Evolutionary conservation across 2,329 filamentous ascomycete genomes (phyloP).

Genomic region (Diplodia sapinea): DNA sequence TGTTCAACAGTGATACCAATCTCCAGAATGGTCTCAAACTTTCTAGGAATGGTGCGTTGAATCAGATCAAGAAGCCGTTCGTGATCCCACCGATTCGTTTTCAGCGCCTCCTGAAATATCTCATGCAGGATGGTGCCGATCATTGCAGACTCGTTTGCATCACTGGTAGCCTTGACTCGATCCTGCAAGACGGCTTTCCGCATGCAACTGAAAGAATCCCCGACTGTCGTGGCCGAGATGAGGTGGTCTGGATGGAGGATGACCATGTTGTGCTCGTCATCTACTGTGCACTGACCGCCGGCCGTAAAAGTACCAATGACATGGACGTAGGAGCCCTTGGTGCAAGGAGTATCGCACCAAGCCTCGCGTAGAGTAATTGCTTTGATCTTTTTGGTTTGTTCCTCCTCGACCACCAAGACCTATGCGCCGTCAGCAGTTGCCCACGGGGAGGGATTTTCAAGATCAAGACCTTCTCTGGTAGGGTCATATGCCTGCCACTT

Average conservation of each 20-base stretch:
- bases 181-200: constrained; percentile 93
- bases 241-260: constrained; percentile 95
- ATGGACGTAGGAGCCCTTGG: constrained; percentile 78
- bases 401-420: constrained; percentile 82
- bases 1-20: constrained; percentile 76
- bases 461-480: constrained; percentile 70
- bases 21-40: constrained; percentile 87
- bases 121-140: constrained; percentile 96
- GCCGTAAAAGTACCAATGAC: constrained; percentile 78
- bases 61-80: constrained; percentile 71
- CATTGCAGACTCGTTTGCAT: constrained; percentile 78
- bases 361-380: constrained; percentile 80
- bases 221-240: constrained; percentile 91
- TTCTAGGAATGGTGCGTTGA: constrained; percentile 70
- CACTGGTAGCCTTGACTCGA: constrained; percentile 87
- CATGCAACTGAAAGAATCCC: constrained; percentile 93
- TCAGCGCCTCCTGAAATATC: constrained; percentile 88
- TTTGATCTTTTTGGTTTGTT: constrained; percentile 69
- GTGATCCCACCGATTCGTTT: constrained; percentile 79
- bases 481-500: constrained; percentile 64
- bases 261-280: constrained; percentile 81
- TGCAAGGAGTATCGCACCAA: constrained; percentile 83
- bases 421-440: constrained; percentile 49
- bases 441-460: constrained; percentile 8
- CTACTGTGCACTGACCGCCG: constrained; percentile 76